phyloP scores from a whole-genome alignment of 2,329 filamentous ascomycete species.

The Calonectria pseudoturangicola region DNA sequence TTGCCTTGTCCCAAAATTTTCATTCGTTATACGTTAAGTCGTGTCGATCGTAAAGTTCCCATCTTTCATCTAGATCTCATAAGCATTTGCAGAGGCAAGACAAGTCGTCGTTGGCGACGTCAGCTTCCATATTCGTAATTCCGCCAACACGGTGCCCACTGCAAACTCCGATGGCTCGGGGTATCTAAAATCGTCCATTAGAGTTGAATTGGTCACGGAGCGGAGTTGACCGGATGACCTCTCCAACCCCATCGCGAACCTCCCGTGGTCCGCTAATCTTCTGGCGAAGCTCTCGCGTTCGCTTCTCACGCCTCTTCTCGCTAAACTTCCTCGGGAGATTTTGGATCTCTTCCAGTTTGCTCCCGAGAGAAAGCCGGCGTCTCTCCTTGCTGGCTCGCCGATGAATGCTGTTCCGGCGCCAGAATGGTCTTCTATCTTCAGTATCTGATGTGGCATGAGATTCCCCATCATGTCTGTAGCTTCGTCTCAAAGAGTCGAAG shows the following conservation, averaged over 20 bases:
- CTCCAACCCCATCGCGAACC: constrained; percentile 75
- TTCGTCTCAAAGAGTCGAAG: constrained; percentile 62
- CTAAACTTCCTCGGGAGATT: constrained; percentile 73
- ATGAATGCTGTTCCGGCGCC: constrained; percentile 57
- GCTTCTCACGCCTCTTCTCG: constrained; percentile 75
- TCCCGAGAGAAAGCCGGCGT: constrained; percentile 64
- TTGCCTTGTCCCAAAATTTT: constrained; percentile 31
- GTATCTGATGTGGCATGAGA: constrained; percentile 59
- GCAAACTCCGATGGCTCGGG: constrained; percentile 30
- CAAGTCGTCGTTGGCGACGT: constrained; percentile 3
- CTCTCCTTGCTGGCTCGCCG: constrained; percentile 52
- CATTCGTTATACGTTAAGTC: constrained; percentile 53
- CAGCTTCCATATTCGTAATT: background rate
- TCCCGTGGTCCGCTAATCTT: constrained; percentile 77
- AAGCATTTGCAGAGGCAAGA: constrained; percentile 26
- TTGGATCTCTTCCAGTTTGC: constrained; percentile 71
- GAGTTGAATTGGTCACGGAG: constrained; percentile 45
- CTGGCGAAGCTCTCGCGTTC: constrained; percentile 74
- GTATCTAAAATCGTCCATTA: constrained; percentile 31
- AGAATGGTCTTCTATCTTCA: constrained; percentile 54
- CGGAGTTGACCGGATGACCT: constrained; percentile 69
- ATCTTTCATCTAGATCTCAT: constrained; percentile 38
- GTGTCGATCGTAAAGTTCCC: constrained; percentile 52
- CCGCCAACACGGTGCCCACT: background rate
- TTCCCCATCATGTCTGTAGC: constrained; percentile 53